Evolutionary conservation across 305 asterid species (phyloP).

Genomic region (Petunia hybrid): DNA sequence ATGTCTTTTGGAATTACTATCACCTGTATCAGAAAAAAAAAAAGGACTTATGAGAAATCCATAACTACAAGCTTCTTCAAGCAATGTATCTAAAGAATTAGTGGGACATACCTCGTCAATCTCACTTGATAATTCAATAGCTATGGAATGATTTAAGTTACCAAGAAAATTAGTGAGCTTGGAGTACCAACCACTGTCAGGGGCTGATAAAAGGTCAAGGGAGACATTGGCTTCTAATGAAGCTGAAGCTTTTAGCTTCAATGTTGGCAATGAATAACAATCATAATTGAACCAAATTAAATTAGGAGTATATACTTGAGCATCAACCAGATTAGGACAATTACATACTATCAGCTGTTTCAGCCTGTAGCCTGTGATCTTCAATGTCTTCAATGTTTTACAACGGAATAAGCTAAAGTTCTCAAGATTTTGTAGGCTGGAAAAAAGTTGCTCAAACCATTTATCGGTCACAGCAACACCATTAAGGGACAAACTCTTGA

Average conservation of each 20-base stretch:
- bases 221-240: not conserved
- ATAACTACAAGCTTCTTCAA: not conserved
- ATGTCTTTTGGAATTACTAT: not conserved
- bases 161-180: no score
- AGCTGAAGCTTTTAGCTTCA: not conserved
- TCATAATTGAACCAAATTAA: no score
- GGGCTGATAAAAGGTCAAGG: not conserved
- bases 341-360: not conserved
- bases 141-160: no score
- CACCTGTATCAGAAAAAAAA: not conserved
- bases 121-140: no score
- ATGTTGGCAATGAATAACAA: not conserved
- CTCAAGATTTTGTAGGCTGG: not conserved
- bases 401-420: not conserved
- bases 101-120: not conserved
- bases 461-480: not conserved
- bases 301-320: no score
- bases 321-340: not conserved
- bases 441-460: not conserved
- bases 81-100: not conserved
- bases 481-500: not conserved
- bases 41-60: not conserved
- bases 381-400: not conserved
- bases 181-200: no score
- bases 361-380: not conserved